Evolutionary conservation across 192 early-diverging fungal species (phyloP).

Genomic region (Coemansia guatemalensis): DNA sequence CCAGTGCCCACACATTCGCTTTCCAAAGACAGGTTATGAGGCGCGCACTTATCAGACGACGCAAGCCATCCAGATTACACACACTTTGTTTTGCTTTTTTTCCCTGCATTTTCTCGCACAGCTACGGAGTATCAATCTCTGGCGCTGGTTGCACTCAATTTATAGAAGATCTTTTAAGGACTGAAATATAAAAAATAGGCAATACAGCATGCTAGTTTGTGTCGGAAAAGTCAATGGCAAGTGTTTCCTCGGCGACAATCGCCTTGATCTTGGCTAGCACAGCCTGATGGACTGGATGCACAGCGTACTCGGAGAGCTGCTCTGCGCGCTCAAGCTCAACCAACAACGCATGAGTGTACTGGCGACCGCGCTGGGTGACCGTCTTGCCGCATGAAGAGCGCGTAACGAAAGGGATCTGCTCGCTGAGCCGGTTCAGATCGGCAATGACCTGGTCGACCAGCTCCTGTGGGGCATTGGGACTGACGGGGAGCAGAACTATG

Average conservation of each 20-base stretch:
- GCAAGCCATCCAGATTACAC: not conserved
- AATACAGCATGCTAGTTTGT: not conserved
- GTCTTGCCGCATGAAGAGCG: slow-evolving; percentile 33
- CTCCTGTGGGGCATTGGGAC: slow-evolving; percentile 13
- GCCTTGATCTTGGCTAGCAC: slow-evolving; percentile 27
- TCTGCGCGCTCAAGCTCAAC: slow-evolving; percentile 27
- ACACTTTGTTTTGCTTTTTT: not conserved
- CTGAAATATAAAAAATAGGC: too few relatives aligned
- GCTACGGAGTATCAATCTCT: too few relatives aligned
- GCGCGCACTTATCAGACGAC: slow-evolving; percentile 3
- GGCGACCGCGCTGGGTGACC: slow-evolving; percentile 36
- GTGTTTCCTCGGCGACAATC: slow-evolving; percentile 24
- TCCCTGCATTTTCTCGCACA: not conserved
- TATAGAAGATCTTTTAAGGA: too few relatives aligned
- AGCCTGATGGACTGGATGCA: slow-evolving; percentile 31
- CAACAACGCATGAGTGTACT: slow-evolving; percentile 39
- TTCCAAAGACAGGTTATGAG: not conserved
- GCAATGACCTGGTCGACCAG: slow-evolving; percentile 22
- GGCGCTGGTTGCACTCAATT: too few relatives aligned
- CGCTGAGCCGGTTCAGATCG: slow-evolving; percentile 19
- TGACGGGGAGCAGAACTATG: slow-evolving; percentile 38
- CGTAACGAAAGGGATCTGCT: slow-evolving; percentile 29
- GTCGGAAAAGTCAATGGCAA: slow-evolving; percentile 38
- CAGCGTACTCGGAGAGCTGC: slow-evolving; percentile 23
- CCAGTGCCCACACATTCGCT: slow-evolving; percentile 30